Percentiles rank a stretch among this genome's conserved stretches.
phyloP scores from a whole-genome alignment of 805 yeast genomes.

The Millerozyma miso region DNA sequence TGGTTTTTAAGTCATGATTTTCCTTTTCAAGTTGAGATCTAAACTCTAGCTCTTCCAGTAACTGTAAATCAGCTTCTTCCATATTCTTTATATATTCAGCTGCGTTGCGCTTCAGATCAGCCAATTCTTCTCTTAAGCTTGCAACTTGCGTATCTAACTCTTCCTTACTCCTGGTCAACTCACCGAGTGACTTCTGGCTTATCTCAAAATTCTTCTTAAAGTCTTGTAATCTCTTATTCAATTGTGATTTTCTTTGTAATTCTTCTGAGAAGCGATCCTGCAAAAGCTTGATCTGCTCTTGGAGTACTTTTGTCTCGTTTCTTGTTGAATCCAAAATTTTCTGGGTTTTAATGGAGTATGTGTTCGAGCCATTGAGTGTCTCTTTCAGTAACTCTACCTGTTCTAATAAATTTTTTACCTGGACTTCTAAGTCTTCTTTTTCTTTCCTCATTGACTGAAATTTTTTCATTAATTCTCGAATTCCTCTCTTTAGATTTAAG shows the following conservation, averaged over 20 bases:
- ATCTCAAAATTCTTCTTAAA: background rate
- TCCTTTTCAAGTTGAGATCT: background rate
- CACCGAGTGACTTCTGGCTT: background rate
- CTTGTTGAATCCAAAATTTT: background rate
- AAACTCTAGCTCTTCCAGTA: constrained; percentile 1
- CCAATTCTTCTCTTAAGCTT: background rate
- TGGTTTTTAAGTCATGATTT: background rate
- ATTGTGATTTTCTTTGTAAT: background rate
- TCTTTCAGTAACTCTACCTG: background rate
- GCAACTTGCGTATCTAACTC: background rate
- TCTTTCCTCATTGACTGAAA: background rate
- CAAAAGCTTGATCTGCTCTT: background rate
- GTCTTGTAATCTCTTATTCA: background rate
- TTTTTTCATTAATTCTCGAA: background rate
- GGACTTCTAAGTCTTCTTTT: background rate
- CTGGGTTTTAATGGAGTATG: background rate
- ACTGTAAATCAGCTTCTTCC: constrained; percentile 2
- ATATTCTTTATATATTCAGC: background rate
- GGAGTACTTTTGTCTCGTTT: background rate
- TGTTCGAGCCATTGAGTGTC: background rate
- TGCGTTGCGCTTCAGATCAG: background rate
- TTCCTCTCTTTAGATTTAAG: background rate
- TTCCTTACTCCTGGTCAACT: background rate
- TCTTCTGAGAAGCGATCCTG: background rate
- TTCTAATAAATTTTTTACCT: background rate